A percentile compares a stretch with the other conserved stretches of the same genome.
Conservation (phyloP, 768 basidiomycete genomes). For the Chalciporus pseudorubinellus region DNA sequence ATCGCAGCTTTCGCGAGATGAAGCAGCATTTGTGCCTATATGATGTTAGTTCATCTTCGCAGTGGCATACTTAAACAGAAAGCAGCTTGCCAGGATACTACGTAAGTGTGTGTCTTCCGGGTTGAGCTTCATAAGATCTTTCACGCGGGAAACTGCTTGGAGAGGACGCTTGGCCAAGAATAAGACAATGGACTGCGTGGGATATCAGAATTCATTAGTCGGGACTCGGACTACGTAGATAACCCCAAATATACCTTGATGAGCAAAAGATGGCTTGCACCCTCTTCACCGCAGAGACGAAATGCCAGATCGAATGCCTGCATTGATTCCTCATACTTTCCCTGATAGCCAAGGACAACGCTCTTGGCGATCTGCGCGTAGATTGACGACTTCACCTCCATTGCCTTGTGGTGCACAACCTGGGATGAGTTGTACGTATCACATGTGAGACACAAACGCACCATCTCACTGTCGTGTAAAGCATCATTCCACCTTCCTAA, state of each 20-base stretch:
- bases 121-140: too few species aligned
- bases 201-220: neutral
- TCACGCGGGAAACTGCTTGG: too few species aligned
- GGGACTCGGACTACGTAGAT: too few species aligned
- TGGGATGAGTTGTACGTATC: neutral
- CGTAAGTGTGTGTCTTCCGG: too few species aligned
- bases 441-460: neutral
- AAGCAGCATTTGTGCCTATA: too few species aligned
- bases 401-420: slow-evolving; percentile 8
- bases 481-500: slow-evolving; percentile 3
- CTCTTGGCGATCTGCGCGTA: slow-evolving; percentile 16
- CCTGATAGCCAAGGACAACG: slow-evolving; percentile 9
- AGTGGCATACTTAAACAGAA: too few species aligned
- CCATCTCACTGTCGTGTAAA: slow-evolving; percentile 12
- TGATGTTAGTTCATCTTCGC: too few species aligned
- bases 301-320: slow-evolving; percentile 19
- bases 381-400: slow-evolving; percentile 6
- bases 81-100: too few species aligned
- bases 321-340: slow-evolving; percentile 14
- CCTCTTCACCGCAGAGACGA: slow-evolving; percentile 1
- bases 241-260: slow-evolving; percentile 13
- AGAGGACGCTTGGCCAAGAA: slow-evolving; percentile 10
- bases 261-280: slow-evolving; percentile 8
- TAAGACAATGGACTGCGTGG: slow-evolving; percentile 9
- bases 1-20: too few species aligned